Evolutionary conservation across 139 green algal genomes (phyloP).

Genomic region (Picochlorum sp.): DNA sequence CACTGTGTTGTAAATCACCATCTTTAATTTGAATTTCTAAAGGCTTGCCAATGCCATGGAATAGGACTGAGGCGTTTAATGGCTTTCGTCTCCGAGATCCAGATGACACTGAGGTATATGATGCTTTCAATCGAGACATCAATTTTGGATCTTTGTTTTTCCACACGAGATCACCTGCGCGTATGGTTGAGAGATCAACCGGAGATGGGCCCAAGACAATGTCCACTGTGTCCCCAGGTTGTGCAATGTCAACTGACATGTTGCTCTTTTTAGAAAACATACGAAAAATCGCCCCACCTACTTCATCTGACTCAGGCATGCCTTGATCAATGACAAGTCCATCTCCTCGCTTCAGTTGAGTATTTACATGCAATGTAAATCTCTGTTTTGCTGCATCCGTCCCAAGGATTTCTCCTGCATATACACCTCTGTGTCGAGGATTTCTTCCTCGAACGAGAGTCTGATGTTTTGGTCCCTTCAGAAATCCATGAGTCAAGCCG

Average conservation of each 20-base stretch:
- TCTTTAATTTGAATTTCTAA: conserved; percentile 9
- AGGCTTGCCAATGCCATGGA: conserved; percentile 23
- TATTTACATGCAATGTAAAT: conserved; percentile 13
- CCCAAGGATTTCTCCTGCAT: conserved; percentile 25
- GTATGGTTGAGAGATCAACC: conserved; percentile 14
- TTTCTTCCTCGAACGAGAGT: conserved; percentile 55
- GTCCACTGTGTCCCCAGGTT: background rate
- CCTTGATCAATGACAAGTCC: conserved; percentile 74
- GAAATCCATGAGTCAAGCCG: conserved; percentile 68
- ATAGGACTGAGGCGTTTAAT: conserved; percentile 34
- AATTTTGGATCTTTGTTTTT: conserved; percentile 46
- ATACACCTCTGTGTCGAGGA: conserved; percentile 62
- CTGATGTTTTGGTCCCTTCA: conserved; percentile 67
- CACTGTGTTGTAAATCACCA: conserved; percentile 9
- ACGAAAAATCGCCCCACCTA: conserved; percentile 48
- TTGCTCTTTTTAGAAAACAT: conserved; percentile 3
- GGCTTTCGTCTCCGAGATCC: conserved; percentile 26
- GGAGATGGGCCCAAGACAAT: conserved; percentile 38
- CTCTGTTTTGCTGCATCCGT: background rate
- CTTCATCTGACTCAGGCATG: conserved; percentile 43
- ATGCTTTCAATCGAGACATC: conserved; percentile 30
- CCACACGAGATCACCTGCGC: conserved; percentile 58
- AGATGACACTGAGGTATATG: conserved; percentile 33
- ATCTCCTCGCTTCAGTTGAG: conserved; percentile 49
- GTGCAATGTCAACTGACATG: background rate